Base-by-base conservation (phyloP, 805 yeast species). In the Ogataea nakhonphanomensis region DNA sequence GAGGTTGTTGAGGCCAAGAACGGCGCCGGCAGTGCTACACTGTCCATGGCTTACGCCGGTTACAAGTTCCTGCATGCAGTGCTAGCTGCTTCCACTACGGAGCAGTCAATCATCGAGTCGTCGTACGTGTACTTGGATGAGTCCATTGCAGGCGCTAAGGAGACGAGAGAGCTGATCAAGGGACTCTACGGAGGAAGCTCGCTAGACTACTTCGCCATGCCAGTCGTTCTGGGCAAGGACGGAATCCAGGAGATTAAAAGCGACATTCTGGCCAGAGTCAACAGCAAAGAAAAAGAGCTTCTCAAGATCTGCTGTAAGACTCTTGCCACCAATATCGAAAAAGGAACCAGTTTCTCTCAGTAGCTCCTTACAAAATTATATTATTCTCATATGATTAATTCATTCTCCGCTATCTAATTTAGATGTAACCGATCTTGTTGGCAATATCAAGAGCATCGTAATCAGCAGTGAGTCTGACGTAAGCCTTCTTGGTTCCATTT, bases 401-500 rank as follows among this genome's bases (percentile, higher is more conserved):
- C 35, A 39, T 33, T 39, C 37, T 39, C 37, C 43, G 43, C 48
- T 36, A 48, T 63, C 85, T 80, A 91, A 74, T 27, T 35, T 35
- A 37, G 40, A 91, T 84, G 95, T 89, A 90, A 78, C 99, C 99
- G 70, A 91, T 93, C 79, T 93, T 88, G 95, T 90, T 90, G 71
- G 99, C 99, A 73, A 93, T 89, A 73, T 93, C 99, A 71, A 93
- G 85, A 73, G 98, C 98, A 78, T 93, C 99, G 81, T 82, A 85
- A 76, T 93, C 99, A 71, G 96, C 91, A 68, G 98, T 88, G 72
- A 93, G 85, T 80, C 95, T 88, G 70, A 93, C 91, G 82, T 84
- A 93, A 70, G 99, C 99, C 84, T 93, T 93, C 88, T 93, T 93
- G 79, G 97, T 85, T 74, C 99, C 99, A 75, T 93, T 90, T 71